These are phyloP conservation scores for Helicostylum pulchrum DNA, from an alignment of 192 early-diverging fungal species.

Conservation along the genomic window DNA sequence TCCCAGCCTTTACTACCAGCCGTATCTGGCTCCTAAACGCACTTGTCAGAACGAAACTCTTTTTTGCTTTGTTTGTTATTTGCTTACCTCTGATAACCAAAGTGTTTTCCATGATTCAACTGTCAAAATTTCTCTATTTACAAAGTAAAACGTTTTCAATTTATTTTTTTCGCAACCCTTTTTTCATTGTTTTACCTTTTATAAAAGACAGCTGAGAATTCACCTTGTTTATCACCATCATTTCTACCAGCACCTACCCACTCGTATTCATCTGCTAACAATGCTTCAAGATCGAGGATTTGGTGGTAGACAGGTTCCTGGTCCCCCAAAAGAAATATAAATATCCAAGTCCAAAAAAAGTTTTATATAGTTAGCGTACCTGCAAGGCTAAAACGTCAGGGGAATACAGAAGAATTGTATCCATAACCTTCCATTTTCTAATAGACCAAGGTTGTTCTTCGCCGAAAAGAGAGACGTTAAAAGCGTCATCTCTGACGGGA, in stretches of 20 bases:
- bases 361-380: conserved; percentile 13
- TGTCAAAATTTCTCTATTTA: conserved; percentile 16
- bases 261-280: conserved; percentile 28
- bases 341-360: not conserved
- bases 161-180: not conserved
- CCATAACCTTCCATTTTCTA: conserved; percentile 34
- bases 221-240: conserved; percentile 34
- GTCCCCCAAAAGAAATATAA: not conserved
- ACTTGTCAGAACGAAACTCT: not conserved
- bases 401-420: conserved; percentile 31
- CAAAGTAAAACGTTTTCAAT: not conserved
- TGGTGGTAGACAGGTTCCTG: conserved; percentile 38
- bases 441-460: conserved; percentile 35
- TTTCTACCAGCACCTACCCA: conserved; percentile 36
- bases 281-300: conserved; percentile 26
- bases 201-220: conserved; percentile 40
- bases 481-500: not conserved
- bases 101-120: conserved; percentile 12
- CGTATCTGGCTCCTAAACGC: conserved; percentile 27
- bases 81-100: conserved; percentile 37
- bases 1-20: conserved; percentile 39
- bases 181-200: conserved; percentile 25
- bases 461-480: not conserved
- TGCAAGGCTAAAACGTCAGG: conserved; percentile 38
- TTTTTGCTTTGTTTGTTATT: not conserved